Percentiles rank a stretch among this genome's conserved stretches.
These are phyloP conservation scores for Trapa bicornis DNA, from an alignment of 345 rosid species.

Conservation along the genomic window DNA sequence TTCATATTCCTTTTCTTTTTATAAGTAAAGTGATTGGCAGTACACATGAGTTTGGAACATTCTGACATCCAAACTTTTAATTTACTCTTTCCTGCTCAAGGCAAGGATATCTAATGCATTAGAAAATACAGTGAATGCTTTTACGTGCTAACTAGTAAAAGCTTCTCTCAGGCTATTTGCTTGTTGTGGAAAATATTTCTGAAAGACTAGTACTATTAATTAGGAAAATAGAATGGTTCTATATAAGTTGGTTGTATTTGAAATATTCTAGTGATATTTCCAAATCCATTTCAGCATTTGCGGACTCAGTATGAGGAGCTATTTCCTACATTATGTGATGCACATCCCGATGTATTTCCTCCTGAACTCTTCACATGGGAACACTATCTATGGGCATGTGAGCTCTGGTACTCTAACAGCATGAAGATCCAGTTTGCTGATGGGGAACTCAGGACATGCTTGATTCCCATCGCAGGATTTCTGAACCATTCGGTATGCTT, in stretches of 20 bases:
- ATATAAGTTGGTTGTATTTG: background rate
- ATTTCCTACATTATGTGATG: conserved; percentile 41
- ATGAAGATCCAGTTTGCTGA: conserved; percentile 71
- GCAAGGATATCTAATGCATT: no score
- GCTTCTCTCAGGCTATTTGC: background rate
- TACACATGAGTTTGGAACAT: background rate
- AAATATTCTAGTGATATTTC: background rate
- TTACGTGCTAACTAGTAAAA: background rate
- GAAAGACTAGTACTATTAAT: background rate
- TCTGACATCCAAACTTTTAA: no score
- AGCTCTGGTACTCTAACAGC: conserved; percentile 90
- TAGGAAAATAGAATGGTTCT: background rate
- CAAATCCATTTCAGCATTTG: conserved; percentile 48
- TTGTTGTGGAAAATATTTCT: background rate
- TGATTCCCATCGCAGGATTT: conserved; percentile 86
- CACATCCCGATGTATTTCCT: conserved; percentile 47
- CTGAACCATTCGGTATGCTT: conserved; percentile 76
- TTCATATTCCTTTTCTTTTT: conserved; percentile 1
- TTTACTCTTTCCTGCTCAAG: no score
- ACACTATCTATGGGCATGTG: conserved; percentile 84
- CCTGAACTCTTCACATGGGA: conserved; percentile 65
- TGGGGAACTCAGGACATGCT: conserved; percentile 75
- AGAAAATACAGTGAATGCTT: background rate
- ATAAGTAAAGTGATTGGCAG: background rate
- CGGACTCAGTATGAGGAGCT: conserved; percentile 57